Conservation (phyloP, 225 moss, liverwort and hornwort genomes). For the Neckera pumila region DNA sequence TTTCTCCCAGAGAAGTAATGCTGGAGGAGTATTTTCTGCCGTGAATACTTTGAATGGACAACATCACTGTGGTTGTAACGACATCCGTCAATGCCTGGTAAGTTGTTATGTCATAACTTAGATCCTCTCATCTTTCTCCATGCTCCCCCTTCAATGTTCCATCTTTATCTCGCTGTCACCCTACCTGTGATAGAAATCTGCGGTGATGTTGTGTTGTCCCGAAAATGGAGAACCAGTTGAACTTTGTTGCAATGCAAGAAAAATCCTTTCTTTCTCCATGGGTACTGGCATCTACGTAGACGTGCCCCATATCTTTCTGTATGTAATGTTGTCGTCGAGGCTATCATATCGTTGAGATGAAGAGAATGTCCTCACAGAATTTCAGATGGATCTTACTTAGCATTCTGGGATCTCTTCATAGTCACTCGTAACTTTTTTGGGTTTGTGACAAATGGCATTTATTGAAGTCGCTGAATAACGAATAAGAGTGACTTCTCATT, state of each 20-base stretch:
- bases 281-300: not conserved
- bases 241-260: not conserved
- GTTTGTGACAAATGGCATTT: not conserved
- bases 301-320: not conserved
- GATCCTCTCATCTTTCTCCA: not conserved
- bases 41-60: slow-evolving; percentile 35
- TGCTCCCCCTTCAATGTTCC: not conserved
- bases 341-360: not conserved
- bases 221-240: not conserved
- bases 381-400: not conserved
- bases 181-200: not conserved
- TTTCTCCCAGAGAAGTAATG: slow-evolving; percentile 22
- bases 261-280: not conserved
- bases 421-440: not conserved
- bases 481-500: not conserved
- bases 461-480: not conserved
- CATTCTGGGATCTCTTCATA: not conserved
- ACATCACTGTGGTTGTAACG: slow-evolving; percentile 28
- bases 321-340: not conserved
- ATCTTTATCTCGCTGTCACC: not conserved
- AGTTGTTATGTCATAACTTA: not conserved
- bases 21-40: slow-evolving; percentile 39
- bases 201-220: not conserved
- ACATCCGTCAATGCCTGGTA: slow-evolving; percentile 29
- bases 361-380: not conserved